These are phyloP conservation scores for Quercus engelmannii DNA, from an alignment of 306 rosid species.

Conservation along the genomic window DNA sequence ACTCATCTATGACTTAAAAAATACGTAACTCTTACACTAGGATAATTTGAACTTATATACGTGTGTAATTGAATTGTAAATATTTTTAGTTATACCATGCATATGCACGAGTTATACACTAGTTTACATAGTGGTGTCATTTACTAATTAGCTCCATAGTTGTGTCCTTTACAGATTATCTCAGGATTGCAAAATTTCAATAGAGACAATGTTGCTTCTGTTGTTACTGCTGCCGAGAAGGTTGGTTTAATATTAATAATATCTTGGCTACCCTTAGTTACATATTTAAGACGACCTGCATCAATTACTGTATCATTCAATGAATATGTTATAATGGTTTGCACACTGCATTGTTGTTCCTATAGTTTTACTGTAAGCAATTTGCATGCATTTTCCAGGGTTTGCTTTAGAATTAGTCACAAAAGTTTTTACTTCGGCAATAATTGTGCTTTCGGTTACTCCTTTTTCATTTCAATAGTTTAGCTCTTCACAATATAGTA, in stretches of 20 bases:
- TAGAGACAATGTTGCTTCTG: slow-evolving; percentile 74
- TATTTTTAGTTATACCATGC: too few species aligned
- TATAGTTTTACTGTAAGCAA: neutral
- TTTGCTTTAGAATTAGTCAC: neutral
- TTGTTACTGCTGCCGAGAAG: slow-evolving; percentile 92
- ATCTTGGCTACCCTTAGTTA: neutral
- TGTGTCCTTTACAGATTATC: slow-evolving; percentile 60
- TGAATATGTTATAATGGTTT: neutral
- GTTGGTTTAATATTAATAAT: slow-evolving; percentile 29
- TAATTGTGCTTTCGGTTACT: too few species aligned
- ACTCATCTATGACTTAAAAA: too few species aligned
- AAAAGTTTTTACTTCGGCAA: neutral
- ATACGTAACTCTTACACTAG: too few species aligned
- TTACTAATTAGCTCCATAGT: neutral
- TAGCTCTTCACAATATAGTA: neutral
- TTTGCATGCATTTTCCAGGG: neutral
- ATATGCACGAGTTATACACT: too few species aligned
- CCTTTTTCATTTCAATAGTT: too few species aligned
- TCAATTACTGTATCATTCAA: neutral
- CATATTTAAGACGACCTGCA: neutral
- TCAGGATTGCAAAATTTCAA: slow-evolving; percentile 85
- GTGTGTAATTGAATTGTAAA: too few species aligned
- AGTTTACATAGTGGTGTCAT: too few species aligned
- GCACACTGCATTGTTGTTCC: neutral
- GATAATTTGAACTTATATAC: too few species aligned